A percentile compares a stretch with the other conserved stretches of the same genome.
Conservation (phyloP, 176 grass and related monocot genomes). For the Phoenix dactylifera region DNA sequence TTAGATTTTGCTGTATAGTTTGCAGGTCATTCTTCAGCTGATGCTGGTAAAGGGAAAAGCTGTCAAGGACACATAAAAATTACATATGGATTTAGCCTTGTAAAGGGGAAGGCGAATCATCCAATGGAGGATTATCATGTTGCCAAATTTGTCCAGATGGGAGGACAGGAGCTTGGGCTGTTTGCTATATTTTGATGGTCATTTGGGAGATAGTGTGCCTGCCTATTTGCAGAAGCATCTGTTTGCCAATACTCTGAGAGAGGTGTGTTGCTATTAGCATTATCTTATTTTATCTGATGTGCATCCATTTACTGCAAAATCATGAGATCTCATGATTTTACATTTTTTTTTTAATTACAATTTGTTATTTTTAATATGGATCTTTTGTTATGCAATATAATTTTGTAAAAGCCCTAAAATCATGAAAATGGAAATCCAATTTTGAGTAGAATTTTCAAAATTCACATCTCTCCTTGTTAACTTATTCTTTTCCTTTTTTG, state of each 20-base stretch:
- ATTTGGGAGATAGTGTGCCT: constrained; percentile 37
- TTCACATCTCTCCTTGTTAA: too few relatives aligned
- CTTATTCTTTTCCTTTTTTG: too few relatives aligned
- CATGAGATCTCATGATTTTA: too few relatives aligned
- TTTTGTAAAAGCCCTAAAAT: too few relatives aligned
- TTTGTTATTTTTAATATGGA: too few relatives aligned
- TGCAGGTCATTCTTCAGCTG: constrained; percentile 6
- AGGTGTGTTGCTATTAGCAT: constrained; percentile 15
- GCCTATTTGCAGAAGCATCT: constrained; percentile 46
- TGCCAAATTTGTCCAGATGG: constrained; percentile 26
- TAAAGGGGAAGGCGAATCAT: constrained; percentile 38
- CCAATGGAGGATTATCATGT: constrained; percentile 50
- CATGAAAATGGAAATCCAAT: too few relatives aligned
- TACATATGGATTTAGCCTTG: constrained; percentile 37
- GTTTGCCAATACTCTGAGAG: constrained; percentile 34
- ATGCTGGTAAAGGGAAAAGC: constrained; percentile 26
- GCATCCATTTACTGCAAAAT: too few relatives aligned
- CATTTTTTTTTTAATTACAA: too few relatives aligned
- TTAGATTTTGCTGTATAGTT: constrained; percentile 12
- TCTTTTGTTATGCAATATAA: too few relatives aligned
- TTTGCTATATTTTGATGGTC: constrained; percentile 46
- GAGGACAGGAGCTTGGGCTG: constrained; percentile 27
- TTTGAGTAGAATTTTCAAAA: too few relatives aligned
- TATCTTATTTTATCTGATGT: too few relatives aligned
- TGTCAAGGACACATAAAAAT: constrained; percentile 16